Evolutionary conservation across 2,329 filamentous ascomycete species (phyloP).

Genomic region (Hortaea sp.): DNA sequence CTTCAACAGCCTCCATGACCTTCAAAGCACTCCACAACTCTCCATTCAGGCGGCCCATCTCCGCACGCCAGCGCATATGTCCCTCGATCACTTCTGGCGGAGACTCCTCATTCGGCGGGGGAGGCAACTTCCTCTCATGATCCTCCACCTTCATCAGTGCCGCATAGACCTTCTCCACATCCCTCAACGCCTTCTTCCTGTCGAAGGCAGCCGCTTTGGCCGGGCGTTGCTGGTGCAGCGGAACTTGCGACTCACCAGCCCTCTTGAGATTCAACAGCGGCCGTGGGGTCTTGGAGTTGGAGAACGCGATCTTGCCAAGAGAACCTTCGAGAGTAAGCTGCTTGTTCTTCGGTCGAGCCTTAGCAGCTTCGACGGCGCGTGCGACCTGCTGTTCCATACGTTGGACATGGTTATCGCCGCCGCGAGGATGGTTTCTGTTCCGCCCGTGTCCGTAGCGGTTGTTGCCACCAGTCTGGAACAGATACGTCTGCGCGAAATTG

Average conservation of each 20-base stretch:
- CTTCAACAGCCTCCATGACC: slow-evolving; percentile 80
- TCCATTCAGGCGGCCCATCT: slow-evolving; percentile 60
- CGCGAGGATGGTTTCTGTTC: slow-evolving; percentile 60
- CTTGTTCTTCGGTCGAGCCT: slow-evolving; percentile 95
- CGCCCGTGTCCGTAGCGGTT: slow-evolving; percentile 62
- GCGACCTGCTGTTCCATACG: slow-evolving; percentile 99
- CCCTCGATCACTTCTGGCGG: slow-evolving; percentile 60
- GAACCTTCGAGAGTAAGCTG: slow-evolving; percentile 94
- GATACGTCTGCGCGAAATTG: slow-evolving; percentile 94
- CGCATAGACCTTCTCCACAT: slow-evolving; percentile 81
- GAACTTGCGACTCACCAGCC: slow-evolving; percentile 56
- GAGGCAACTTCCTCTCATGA: slow-evolving; percentile 71
- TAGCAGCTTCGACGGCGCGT: slow-evolving; percentile 90
- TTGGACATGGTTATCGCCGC: slow-evolving; percentile 93
- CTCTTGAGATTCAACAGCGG: slow-evolving; percentile 93
- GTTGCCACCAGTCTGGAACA: slow-evolving; percentile 71
- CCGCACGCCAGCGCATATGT: slow-evolving; percentile 71
- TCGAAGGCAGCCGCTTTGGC: slow-evolving; percentile 49
- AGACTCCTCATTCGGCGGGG: slow-evolving; percentile 51
- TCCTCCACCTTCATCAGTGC: slow-evolving; percentile 92
- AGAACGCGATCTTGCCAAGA: slow-evolving; percentile 95
- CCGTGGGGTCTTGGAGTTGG: slow-evolving; percentile 95
- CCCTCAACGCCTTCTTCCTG: slow-evolving; percentile 70
- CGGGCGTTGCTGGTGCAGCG: slow-evolving; percentile 28
- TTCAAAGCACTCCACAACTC: slow-evolving; percentile 80